These are phyloP conservation scores for Capronia coronata DNA, from an alignment of 2,329 filamentous ascomycete genomes.

Conservation along the genomic window DNA sequence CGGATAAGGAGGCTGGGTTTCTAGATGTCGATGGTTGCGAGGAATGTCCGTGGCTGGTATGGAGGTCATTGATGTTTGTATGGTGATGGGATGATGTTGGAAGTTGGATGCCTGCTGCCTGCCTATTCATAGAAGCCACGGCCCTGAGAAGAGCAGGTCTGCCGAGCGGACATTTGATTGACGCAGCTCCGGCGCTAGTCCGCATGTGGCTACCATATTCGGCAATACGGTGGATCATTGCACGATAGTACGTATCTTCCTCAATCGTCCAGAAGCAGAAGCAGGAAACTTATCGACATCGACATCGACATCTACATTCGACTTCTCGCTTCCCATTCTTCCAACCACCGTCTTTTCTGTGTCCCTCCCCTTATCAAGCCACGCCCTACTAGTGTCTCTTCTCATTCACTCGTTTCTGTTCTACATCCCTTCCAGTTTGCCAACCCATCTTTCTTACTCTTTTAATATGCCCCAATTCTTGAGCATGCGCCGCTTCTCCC, in stretches of 20 bases:
- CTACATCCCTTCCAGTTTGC: not conserved
- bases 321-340: not conserved
- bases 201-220: not conserved
- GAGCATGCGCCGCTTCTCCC: conserved; percentile 23
- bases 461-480: conserved; percentile 21
- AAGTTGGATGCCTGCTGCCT: not conserved
- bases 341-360: conserved; percentile 15
- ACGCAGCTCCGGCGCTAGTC: not conserved
- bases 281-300: not conserved
- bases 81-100: too few species aligned
- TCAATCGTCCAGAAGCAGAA: not conserved
- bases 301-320: not conserved
- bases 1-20: too few species aligned
- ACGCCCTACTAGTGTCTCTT: conserved; percentile 1
- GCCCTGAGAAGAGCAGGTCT: not conserved
- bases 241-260: too few species aligned
- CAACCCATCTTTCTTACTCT: not conserved
- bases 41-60: too few species aligned
- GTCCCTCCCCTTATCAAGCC: not conserved
- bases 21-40: too few species aligned
- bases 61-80: too few species aligned
- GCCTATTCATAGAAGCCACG: not conserved
- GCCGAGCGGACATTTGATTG: not conserved
- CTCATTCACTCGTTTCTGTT: conserved; percentile 2
- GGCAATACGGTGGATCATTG: not conserved